Evolutionary conservation across 805 yeast species (phyloP), one percentile per base, ranked within the genome.

Genomic region (Wickerhamomyces pijperi): DNA sequence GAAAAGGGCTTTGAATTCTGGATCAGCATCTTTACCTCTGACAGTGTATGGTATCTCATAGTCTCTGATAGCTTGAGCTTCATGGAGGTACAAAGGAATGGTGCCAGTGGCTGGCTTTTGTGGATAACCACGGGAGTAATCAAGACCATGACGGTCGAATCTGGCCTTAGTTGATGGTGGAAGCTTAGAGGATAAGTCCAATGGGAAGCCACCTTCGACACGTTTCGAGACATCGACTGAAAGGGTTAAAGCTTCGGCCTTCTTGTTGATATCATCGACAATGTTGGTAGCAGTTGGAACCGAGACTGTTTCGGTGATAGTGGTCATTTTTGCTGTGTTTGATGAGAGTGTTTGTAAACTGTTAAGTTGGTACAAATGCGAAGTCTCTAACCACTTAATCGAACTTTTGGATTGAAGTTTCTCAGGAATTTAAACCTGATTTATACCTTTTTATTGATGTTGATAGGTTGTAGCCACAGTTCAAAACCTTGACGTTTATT

Each of bases 41-140:
- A 28, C 13, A 13, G 28, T 25, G 16, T 35, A 35, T 4, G 28
- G 20, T 17, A 17, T 18, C 19, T 16, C 23, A 21, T 28, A n/a
- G 6, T 55, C 42, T 43, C 68, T 58, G 32, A 64, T 58, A 5
- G 50, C 56, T 29, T 38, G 45, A 11, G 66, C 69, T 38, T 65
- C 67, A 38, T 65, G 68, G 8, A 60, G 43, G 43, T 49, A 65
- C 18, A 54, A 47, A 12, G 70, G 70, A 35, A 64, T 56, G 31
- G 51, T 40, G 19, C 47, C 49, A 32, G 36, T 19, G 9, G 39
- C 35, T 7, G 68, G 67, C 40, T 60, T 48, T 14, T 46, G 50
- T 12, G 69, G 68, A 42, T 64, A 64, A 16, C 69, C 69, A 28
- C 55, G 37, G 3, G 60, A 50, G n/a, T 63, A 40, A 40, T 63